Conservation (phyloP, 2,329 filamentous ascomycete genomes). For the Pestalotiopsis sp. region DNA sequence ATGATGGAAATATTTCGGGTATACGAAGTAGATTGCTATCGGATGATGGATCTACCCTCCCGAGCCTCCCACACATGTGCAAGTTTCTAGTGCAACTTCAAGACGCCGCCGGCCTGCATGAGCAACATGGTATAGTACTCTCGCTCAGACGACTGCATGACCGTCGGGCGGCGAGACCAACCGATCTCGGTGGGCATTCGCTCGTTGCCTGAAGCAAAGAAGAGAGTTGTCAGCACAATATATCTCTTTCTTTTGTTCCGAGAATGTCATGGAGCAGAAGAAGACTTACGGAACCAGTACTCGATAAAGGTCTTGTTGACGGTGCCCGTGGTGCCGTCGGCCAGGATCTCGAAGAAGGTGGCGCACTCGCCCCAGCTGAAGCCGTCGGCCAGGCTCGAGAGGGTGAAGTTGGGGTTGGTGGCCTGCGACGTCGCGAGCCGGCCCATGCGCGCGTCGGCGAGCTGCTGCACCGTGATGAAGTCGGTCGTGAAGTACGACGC, state of each 20-base stretch:
- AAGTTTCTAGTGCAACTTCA: not conserved
- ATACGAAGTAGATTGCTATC: not conserved
- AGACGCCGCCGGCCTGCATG: not conserved
- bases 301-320: slow-evolving; percentile 4
- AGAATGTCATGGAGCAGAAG: too few relatives aligned
- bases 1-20: too few relatives aligned
- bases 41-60: not conserved
- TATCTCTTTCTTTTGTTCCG: too few relatives aligned
- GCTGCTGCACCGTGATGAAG: slow-evolving; percentile 21
- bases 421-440: slow-evolving; percentile 22
- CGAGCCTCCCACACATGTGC: not conserved
- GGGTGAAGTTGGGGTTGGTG: slow-evolving; percentile 21
- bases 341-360: slow-evolving; percentile 9
- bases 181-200: not conserved
- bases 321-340: slow-evolving; percentile 1
- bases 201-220: not conserved
- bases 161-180: not conserved
- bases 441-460: slow-evolving; percentile 18
- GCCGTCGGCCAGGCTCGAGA: not conserved
- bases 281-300: slow-evolving; percentile 8
- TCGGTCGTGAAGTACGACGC: slow-evolving; percentile 20
- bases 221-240: not conserved
- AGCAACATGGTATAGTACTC: slow-evolving; percentile 1
- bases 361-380: slow-evolving; percentile 10
- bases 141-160: not conserved